These are phyloP conservation scores for Pyricularia pennisetigena DNA, from an alignment of 2,329 filamentous ascomycete species.

Conservation along the genomic window DNA sequence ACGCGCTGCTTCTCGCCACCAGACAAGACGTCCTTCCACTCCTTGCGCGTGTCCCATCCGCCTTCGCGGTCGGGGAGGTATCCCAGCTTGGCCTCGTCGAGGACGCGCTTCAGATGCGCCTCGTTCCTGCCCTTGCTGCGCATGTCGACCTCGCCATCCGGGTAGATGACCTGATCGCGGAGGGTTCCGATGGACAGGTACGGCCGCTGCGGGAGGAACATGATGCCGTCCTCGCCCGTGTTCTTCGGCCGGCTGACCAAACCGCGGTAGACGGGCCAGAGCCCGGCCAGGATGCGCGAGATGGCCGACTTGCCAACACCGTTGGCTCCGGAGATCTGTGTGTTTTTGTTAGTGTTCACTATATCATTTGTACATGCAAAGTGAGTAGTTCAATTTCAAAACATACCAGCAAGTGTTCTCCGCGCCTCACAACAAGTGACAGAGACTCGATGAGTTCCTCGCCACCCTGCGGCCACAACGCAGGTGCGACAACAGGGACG, in stretches of 20 bases:
- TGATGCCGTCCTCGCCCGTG: slow-evolving; percentile 81
- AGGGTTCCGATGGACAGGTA: slow-evolving; percentile 89
- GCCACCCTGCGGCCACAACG: slow-evolving; percentile 79
- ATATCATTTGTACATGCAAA: too few species aligned
- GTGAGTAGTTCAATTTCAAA: neutral
- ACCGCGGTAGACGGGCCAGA: slow-evolving; percentile 95
- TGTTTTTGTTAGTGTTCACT: slow-evolving; percentile 9
- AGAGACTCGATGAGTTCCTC: slow-evolving; percentile 85
- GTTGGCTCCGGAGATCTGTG: slow-evolving; percentile 78
- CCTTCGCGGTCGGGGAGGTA: slow-evolving; percentile 89
- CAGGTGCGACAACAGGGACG: slow-evolving; percentile 84
- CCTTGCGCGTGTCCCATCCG: slow-evolving; percentile 92
- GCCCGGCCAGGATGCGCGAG: slow-evolving; percentile 73
- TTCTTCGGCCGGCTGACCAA: slow-evolving; percentile 78
- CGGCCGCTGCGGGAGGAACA: slow-evolving; percentile 93
- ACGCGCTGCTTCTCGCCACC: slow-evolving; percentile 97
- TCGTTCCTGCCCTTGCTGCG: slow-evolving; percentile 69
- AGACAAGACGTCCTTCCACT: slow-evolving; percentile 97
- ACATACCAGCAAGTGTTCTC: slow-evolving; percentile 73
- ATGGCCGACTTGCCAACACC: slow-evolving; percentile 91
- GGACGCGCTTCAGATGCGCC: slow-evolving; percentile 62
- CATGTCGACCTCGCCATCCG: slow-evolving; percentile 93
- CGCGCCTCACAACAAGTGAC: slow-evolving; percentile 79
- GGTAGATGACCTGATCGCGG: slow-evolving; percentile 95
- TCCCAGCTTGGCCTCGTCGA: slow-evolving; percentile 77